Evolutionary conservation across 2,329 filamentous ascomycete species (phyloP), one percentile per base, ranked within the genome.

Genomic region (Aspergillus intermedius): DNA sequence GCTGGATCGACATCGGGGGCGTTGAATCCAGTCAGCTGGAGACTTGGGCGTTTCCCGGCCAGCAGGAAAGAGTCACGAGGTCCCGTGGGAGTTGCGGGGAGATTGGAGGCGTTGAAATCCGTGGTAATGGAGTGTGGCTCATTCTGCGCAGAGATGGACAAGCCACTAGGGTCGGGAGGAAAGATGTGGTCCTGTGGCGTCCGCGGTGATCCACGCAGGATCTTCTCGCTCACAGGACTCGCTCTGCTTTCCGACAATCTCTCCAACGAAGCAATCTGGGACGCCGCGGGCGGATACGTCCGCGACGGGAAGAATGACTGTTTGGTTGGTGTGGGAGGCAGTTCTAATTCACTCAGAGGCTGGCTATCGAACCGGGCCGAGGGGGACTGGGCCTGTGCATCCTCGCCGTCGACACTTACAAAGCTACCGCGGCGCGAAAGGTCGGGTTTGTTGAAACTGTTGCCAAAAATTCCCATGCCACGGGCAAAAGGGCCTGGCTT

Each of bases 291-390:
- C 21, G 64, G 66, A 49, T 66, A 67, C 21, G 65, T 68, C 46
- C 64, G 58, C 35, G 65, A 67, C 13, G 66, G 63, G 44, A 68
- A 63, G 51, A 68, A 68, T 1, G 62, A 55, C 52, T 69, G 67
- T 68, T 95, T 97, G 0, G 93, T 97, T 1, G 93, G 93, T 1
- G 93, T 98, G 1, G 91, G 91, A n/a, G 91, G 91, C 49, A 91
- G 75, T 44, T 95, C 90, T 35, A 73, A 77, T 49, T 91, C 88
- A 15, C 71, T 74, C 46, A 77, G 76, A 4, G 72, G 68, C 57
- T 84, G 81, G 55, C 75, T 78, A 49, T 83, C 80, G 28, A 73
- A 64, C 49, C 74, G 69, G 39, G 71, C 75, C 12, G 74, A 76
- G 59, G 85, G 74, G 44, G 81, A 80, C 55, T 78, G 74, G 55